Conservation (phyloP, 805 yeast genomes). For the Nakazawaea holstii region DNA sequence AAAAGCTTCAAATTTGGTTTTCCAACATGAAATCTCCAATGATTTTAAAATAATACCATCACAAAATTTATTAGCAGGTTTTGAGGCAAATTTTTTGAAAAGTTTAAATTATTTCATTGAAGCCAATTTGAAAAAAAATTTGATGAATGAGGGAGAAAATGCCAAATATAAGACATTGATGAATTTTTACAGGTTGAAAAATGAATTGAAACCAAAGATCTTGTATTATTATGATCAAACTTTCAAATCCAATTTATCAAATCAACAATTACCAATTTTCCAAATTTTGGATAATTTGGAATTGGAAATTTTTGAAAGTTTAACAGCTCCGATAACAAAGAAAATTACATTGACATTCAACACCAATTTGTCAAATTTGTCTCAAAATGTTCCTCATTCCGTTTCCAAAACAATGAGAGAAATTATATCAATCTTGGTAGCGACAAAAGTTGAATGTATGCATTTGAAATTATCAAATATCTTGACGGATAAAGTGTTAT, state of each 20-base stretch:
- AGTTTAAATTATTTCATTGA: conserved; percentile 35
- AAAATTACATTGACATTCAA: conserved; percentile 7
- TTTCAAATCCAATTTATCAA: conserved; percentile 40
- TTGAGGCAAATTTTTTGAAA: conserved; percentile 28
- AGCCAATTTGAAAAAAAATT: conserved; percentile 35
- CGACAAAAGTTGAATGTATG: not conserved
- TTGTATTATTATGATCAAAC: conserved; percentile 43
- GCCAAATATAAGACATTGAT: conserved; percentile 40
- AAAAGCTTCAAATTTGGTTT: conserved; percentile 13
- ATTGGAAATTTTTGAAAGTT: conserved; percentile 47
- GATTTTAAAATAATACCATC: conserved; percentile 19
- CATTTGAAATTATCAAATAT: conserved; percentile 2
- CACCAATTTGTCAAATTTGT: not conserved
- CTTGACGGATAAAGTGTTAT: not conserved
- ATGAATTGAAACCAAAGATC: conserved; percentile 40
- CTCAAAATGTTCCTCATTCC: not conserved
- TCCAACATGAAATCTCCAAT: conserved; percentile 14
- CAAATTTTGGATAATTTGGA: conserved; percentile 43
- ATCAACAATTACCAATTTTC: conserved; percentile 38
- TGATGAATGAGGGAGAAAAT: conserved; percentile 31
- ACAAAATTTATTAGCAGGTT: conserved; percentile 20
- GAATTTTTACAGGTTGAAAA: conserved; percentile 45
- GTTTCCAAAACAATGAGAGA: conserved; percentile 3
- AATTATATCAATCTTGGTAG: conserved; percentile 3
- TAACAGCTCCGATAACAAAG: conserved; percentile 5